Evolutionary conservation across 768 basidiomycete species (phyloP).

Genomic region (Boletus rufocinnamomeus): DNA sequence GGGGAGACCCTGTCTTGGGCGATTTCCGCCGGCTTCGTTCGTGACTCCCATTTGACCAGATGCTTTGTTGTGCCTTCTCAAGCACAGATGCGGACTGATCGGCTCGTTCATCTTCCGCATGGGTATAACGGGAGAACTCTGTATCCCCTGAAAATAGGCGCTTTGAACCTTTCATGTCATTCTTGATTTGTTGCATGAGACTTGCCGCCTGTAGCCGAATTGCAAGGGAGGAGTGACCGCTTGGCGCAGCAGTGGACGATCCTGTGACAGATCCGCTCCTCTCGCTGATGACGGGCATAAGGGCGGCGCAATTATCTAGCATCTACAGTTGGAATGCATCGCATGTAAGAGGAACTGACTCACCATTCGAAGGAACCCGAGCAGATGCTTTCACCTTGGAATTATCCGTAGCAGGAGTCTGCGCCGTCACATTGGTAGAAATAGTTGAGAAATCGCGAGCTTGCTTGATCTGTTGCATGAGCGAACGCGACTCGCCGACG

Average conservation of each 20-base stretch:
- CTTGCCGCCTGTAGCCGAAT: constrained; percentile 77
- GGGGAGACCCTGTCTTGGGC: constrained; percentile 29
- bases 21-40: constrained; percentile 30
- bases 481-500: constrained; percentile 70
- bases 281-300: constrained; percentile 18
- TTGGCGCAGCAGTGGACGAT: constrained; percentile 35
- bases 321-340: constrained; percentile 4
- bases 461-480: constrained; percentile 81
- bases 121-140: constrained; percentile 47
- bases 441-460: constrained; percentile 78
- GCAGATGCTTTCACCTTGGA: constrained; percentile 6
- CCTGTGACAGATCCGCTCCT: constrained; percentile 27
- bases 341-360: constrained; percentile 3
- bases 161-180: constrained; percentile 68
- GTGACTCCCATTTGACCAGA: constrained; percentile 32
- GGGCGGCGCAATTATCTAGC: constrained; percentile 13
- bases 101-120: constrained; percentile 17
- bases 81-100: constrained; percentile 16
- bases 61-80: constrained; percentile 27
- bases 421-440: constrained; percentile 56
- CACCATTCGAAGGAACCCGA: constrained; percentile 15
- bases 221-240: constrained; percentile 58
- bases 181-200: constrained; percentile 85
- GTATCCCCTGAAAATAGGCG: constrained; percentile 71
- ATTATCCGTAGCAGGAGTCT: constrained; percentile 23